phyloP scores from a whole-genome alignment of 495 filamentous ascomycete species.

The Aspergillus cristatus region DNA sequence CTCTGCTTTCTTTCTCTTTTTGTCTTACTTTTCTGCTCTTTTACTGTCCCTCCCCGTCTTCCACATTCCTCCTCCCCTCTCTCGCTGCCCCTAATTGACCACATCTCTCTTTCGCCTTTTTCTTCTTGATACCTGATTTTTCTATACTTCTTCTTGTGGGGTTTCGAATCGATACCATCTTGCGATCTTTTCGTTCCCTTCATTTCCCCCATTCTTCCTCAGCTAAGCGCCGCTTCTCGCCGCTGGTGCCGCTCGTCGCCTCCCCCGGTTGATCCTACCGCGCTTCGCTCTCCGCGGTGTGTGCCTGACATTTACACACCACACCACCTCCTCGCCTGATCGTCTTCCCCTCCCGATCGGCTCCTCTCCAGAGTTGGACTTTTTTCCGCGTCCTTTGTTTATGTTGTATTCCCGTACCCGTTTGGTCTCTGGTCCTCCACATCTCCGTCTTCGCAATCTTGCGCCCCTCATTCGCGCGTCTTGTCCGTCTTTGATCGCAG shows the following conservation, averaged over 20 bases:
- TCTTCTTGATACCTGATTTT: not conserved
- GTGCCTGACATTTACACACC: conserved; percentile 9
- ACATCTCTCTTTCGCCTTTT: not conserved
- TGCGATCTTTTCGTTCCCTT: too few species aligned
- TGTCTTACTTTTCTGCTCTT: conserved; percentile 6
- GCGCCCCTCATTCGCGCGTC: too few species aligned
- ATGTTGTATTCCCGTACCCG: conserved; percentile 3
- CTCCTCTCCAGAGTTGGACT: too few species aligned
- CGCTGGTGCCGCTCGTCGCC: conserved; percentile 29
- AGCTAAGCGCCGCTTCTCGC: conserved; percentile 23
- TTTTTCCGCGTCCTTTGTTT: too few species aligned
- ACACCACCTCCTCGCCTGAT: too few species aligned
- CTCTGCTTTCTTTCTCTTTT: conserved; percentile 8
- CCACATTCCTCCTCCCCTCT: conserved; percentile 4
- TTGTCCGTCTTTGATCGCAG: conserved; percentile 2
- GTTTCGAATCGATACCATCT: conserved; percentile 3
- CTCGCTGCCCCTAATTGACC: conserved; percentile 1
- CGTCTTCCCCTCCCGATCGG: too few species aligned
- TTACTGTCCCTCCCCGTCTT: conserved; percentile 4
- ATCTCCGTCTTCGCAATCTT: too few species aligned
- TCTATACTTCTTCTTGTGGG: not conserved
- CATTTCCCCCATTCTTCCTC: too few species aligned
- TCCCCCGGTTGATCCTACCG: conserved; percentile 16
- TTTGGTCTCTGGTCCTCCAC: conserved; percentile 1
- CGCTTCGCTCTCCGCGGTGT: conserved; percentile 14